phyloP scores from a whole-genome alignment of 2,329 filamentous ascomycete species.

The Mycosphaerelloides madeirae region DNA sequence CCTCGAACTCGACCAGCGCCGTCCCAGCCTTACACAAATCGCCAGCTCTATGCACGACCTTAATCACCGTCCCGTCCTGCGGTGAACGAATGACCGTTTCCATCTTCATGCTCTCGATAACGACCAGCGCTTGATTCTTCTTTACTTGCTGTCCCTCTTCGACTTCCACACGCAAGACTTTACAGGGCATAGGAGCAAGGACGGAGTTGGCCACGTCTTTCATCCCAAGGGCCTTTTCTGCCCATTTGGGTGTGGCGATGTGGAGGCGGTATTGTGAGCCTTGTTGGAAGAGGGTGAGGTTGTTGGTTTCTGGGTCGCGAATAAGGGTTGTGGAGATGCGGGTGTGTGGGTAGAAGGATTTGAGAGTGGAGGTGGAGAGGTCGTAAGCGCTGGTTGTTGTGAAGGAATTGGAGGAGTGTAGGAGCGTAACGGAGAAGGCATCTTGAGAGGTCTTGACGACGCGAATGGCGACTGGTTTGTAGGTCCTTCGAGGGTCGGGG shows the following conservation, averaged over 20 bases:
- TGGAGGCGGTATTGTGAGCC: conserved; percentile 55
- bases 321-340: conserved; percentile 77
- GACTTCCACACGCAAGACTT: conserved; percentile 86
- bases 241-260: conserved; percentile 65
- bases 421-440: conserved; percentile 49
- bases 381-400: conserved; percentile 43
- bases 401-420: conserved; percentile 22
- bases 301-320: conserved; percentile 53
- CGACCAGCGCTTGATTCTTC: conserved; percentile 81
- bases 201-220: conserved; percentile 80
- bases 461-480: conserved; percentile 36
- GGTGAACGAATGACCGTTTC: conserved; percentile 52
- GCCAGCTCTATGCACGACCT: conserved; percentile 47
- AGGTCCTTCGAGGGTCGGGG: conserved; percentile 40
- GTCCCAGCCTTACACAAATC: conserved; percentile 45
- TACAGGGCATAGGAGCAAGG: conserved; percentile 93
- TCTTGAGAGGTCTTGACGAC: conserved; percentile 49
- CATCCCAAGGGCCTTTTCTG: conserved; percentile 77
- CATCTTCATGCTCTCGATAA: conserved; percentile 56
- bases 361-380: conserved; percentile 49
- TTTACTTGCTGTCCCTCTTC: conserved; percentile 73
- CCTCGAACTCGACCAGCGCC: conserved; percentile 43
- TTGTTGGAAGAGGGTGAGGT: conserved; percentile 66
- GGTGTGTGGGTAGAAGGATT: conserved; percentile 75
- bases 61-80: conserved; percentile 43